Base-by-base conservation (phyloP, 352 stramenopile species). In the Phytophthora syringae region DNA sequence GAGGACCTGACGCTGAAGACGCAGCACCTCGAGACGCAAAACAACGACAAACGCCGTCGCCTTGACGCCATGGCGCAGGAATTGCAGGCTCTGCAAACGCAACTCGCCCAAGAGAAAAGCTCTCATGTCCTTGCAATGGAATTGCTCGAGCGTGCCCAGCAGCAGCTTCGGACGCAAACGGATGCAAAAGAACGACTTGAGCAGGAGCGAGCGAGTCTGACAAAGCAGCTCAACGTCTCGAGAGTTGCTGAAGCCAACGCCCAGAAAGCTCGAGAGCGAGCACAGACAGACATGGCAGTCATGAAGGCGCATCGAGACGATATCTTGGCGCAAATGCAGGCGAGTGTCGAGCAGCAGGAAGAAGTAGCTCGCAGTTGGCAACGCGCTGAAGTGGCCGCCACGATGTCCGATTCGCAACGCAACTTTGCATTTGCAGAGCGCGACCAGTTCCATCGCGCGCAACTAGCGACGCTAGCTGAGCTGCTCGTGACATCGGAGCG, bases 371-470 rank as follows among this genome's bases (percentile, higher is more conserved):
- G 77, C 48, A 73, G 76, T 27, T 93, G 84, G 84, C 80, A 87
- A 21, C 69, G 72, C 5, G 82, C 84, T 1, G 84, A 93, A 52
- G 54, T 72, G 0, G 80, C 84, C 0, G 82, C 82, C 1, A 72
- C 83, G 0, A 84, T 91, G 1, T 71, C 82, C 3, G 84, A 93
- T 24, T 89, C 82, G 9, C 80, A 90, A 53, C 80, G 84, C 43
- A 93, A 88, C 51, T 84, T 88, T 27, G 77, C 79, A 24, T 79
- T 90, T 7, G 73, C 52, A 5, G 80, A 91, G 45, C 82, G 82
- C 3, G 80, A 91, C 27, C 67, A 75, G 32, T 65, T 78, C 7
- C 77, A 86, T 20, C 77, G 75, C 11, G 72, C 76, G 9, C 76
- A 86, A 47, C 53, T 66, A 0, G 80, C 79, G 0, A 64, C 72